Base-by-base conservation (phyloP, 345 rosid species). In the Eucalyptus albens region DNA sequence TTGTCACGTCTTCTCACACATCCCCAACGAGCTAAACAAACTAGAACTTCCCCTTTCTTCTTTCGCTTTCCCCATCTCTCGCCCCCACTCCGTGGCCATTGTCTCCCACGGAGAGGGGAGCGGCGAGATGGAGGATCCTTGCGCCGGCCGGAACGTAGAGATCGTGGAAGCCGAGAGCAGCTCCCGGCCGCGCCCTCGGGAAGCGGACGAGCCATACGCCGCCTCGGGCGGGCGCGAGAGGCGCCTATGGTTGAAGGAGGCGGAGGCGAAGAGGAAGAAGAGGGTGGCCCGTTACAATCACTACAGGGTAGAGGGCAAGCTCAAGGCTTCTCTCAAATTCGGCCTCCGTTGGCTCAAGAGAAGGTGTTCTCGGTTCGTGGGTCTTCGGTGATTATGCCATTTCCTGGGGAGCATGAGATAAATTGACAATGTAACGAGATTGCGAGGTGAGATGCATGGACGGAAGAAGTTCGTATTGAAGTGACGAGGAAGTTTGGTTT, bases 331-430 rank as follows among this genome's bases (percentile, higher is more conserved):
- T 26, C 33, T 94, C 9, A 93, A 87, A 90, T 93, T 91, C 86
- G 93, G 98, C 29, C 88, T 88, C 72, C 89, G 90, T 15, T 95
- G 97, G 97, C 53, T 95, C 89, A 96, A 94, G 88, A 21, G 7
- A 37, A 95, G 94, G 59, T 96, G 94, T 69, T 91, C 93, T 2
- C 91, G 91, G 86, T 47, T 95, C 80, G 59, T 69, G 15, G 85
- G 85, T 40, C 15, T 37, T 42, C 83, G 47, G 15, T 37, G 7
- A 77, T 77, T 7, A 5, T 77, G 0, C 83, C 40, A 11, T 21
- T 21, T n/a, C 31, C 0, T 7, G 16, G 33, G 33, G 69, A 62
- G 69, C 69, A 29, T 2, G 31, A 62, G 33, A 27, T 29, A 29
- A 62, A 6, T 13, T 19, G 56, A 53, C 56, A 19, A 4, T 19